Conservation (phyloP, 305 asterid genomes). For the Stenogyne calaminthoides region DNA sequence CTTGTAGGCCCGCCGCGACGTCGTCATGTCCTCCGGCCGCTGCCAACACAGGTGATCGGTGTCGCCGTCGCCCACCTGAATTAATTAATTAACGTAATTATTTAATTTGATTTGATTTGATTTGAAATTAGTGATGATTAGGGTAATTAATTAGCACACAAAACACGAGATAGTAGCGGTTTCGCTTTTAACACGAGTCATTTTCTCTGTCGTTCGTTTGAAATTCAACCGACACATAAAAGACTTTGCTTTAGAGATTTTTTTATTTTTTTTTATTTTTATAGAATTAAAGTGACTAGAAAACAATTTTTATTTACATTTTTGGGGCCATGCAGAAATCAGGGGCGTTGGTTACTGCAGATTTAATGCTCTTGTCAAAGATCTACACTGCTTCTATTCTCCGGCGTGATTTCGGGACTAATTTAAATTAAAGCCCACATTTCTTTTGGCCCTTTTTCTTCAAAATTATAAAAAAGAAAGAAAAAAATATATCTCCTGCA, state of each 20-base stretch:
- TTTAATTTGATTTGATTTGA: conserved; percentile 2
- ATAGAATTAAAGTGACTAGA: background rate
- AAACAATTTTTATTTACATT: background rate
- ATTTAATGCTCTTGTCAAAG: background rate
- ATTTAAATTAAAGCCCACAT: conserved; percentile 20
- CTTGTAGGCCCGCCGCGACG: conserved; percentile 61
- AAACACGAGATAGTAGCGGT: conserved; percentile 34
- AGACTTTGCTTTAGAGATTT: background rate
- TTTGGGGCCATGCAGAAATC: conserved; percentile 41
- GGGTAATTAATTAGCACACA: conserved; percentile 17
- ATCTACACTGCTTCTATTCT: conserved; percentile 26
- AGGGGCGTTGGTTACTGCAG: conserved; percentile 18
- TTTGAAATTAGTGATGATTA: background rate
- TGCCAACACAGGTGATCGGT: conserved; percentile 77
- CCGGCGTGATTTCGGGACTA: conserved; percentile 58
- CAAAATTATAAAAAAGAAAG: no score
- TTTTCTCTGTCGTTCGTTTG: conserved; percentile 15
- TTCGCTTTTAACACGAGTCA: conserved; percentile 11
- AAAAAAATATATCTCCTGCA: no score
- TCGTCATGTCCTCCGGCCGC: conserved; percentile 74
- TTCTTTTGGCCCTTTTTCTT: background rate
- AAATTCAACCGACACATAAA: conserved; percentile 39
- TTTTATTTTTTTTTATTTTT: no score
- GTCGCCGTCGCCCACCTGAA: conserved; percentile 78
- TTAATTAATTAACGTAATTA: background rate